Conservation (phyloP, 2,329 filamentous ascomycete genomes). For the Sordariomycetes sp. region DNA sequence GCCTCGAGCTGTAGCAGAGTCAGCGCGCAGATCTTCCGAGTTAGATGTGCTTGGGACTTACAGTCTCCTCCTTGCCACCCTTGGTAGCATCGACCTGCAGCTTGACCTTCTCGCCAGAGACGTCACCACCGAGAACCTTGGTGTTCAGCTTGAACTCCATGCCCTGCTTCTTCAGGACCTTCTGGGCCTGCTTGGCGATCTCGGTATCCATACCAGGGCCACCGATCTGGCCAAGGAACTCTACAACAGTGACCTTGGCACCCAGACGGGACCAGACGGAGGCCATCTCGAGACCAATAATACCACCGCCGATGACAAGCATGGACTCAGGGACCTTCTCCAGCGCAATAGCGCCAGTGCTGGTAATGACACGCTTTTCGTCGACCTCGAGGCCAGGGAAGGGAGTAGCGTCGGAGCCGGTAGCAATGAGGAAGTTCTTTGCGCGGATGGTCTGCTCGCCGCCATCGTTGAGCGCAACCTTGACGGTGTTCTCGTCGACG, state of each 20-base stretch:
- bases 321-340: conserved; percentile 91
- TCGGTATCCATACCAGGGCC: conserved; percentile 96
- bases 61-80: conserved; percentile 88
- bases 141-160: conserved; percentile 98
- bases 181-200: conserved; percentile 84
- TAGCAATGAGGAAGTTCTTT: conserved; percentile 98
- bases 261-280: conserved; percentile 96
- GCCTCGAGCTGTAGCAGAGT: conserved; percentile 75
- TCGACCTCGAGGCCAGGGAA: conserved; percentile 95
- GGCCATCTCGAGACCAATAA: conserved; percentile 97
- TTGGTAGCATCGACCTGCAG: conserved; percentile 86
- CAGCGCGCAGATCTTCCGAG: too few species aligned
- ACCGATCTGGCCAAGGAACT: conserved; percentile 93
- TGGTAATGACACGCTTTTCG: conserved; percentile 95
- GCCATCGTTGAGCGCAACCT: conserved; percentile 82
- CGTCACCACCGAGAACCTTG: conserved; percentile 84
- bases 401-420: conserved; percentile 87
- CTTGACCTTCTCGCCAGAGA: conserved; percentile 66
- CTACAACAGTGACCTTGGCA: conserved; percentile 90
- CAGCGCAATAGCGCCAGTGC: conserved; percentile 86
- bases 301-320: conserved; percentile 95
- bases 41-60: conserved; percentile 43
- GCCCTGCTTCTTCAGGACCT: conserved; percentile 91
- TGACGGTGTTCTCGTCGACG: conserved; percentile 81
- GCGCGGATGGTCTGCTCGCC: conserved; percentile 78